phyloP scores from a whole-genome alignment of 2,329 filamentous ascomycete genomes.

The Raffaelea arxii region DNA sequence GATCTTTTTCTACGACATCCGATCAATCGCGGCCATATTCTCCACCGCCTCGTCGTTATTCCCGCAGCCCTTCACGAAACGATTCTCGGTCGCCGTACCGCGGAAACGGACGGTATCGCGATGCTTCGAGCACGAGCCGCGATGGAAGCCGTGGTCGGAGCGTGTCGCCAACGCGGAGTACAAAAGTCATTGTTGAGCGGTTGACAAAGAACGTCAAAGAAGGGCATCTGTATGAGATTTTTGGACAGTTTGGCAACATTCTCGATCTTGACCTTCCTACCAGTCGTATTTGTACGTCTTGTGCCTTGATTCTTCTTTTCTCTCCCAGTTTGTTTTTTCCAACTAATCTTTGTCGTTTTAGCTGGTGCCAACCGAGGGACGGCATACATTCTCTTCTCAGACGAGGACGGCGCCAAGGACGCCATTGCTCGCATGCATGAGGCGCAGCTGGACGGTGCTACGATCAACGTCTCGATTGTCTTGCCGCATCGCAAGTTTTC shows the following conservation, averaged over 20 bases:
- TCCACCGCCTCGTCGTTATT: not conserved
- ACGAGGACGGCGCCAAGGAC: slow-evolving; percentile 69
- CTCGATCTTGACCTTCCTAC: slow-evolving; percentile 82
- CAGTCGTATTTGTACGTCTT: slow-evolving; percentile 65
- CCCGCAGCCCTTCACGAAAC: not conserved
- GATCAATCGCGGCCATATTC: not conserved
- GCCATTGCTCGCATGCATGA: slow-evolving; percentile 98
- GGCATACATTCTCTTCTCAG: slow-evolving; percentile 79
- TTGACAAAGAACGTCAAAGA: slow-evolving; percentile 92
- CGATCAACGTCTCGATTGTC: slow-evolving; percentile 81
- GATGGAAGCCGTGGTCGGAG: not conserved
- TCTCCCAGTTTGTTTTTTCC: not conserved
- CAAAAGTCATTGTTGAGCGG: slow-evolving; percentile 72
- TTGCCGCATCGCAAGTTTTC: slow-evolving; percentile 76
- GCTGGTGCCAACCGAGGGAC: slow-evolving; percentile 80
- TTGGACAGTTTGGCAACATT: slow-evolving; percentile 78
- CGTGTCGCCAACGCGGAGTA: not conserved
- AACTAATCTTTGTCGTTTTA: slow-evolving; percentile 6
- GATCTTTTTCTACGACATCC: not conserved
- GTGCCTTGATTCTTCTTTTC: not conserved
- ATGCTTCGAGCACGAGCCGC: too few relatives aligned
- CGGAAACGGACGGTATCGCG: too few relatives aligned
- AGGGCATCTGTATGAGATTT: slow-evolving; percentile 82
- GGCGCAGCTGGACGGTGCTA: slow-evolving; percentile 77
- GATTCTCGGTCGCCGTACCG: too few relatives aligned